Conservation (phyloP, 2,329 filamentous ascomycete genomes). For the Fusarium irregulare region DNA sequence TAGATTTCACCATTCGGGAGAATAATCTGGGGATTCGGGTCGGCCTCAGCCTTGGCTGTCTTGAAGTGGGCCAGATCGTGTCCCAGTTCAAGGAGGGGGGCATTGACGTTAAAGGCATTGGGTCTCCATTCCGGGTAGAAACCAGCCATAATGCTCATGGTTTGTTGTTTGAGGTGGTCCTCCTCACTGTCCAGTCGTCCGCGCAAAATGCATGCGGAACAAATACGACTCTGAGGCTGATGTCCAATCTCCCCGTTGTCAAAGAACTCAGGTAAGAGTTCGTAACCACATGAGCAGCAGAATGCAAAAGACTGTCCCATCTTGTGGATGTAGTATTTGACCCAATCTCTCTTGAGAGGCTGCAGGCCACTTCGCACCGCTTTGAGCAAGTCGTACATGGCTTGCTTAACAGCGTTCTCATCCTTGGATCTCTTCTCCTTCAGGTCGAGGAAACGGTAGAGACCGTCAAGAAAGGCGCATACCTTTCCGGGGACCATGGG, state of each 20-base stretch:
- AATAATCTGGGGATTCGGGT: background rate
- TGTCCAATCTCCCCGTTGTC: background rate
- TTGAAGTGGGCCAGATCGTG: conserved; percentile 38
- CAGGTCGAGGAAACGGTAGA: conserved; percentile 48
- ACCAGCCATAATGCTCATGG: conserved; percentile 21
- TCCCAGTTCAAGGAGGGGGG: conserved; percentile 42
- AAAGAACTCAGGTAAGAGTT: conserved; percentile 50
- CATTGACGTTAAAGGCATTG: conserved; percentile 47
- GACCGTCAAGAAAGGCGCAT: conserved; percentile 49
- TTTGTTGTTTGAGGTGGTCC: conserved; percentile 45
- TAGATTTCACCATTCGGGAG: conserved; percentile 27
- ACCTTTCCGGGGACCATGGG: conserved; percentile 48
- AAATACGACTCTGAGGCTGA: conserved; percentile 38
- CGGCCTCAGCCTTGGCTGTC: conserved; percentile 24
- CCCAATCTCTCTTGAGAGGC: conserved; percentile 35
- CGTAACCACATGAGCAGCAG: conserved; percentile 52
- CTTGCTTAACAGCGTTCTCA: conserved; percentile 26
- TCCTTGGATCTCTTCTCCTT: background rate
- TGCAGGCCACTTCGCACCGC: conserved; percentile 47
- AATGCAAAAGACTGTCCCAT: conserved; percentile 45
- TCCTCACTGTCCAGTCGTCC: conserved; percentile 46
- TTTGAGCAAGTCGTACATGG: conserved; percentile 51
- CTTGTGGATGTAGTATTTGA: conserved; percentile 37
- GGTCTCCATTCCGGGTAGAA: conserved; percentile 48
- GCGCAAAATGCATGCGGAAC: conserved; percentile 49